Evolutionary conservation across 306 rosid species (phyloP).

Genomic region (Begonia peltatifolia): DNA sequence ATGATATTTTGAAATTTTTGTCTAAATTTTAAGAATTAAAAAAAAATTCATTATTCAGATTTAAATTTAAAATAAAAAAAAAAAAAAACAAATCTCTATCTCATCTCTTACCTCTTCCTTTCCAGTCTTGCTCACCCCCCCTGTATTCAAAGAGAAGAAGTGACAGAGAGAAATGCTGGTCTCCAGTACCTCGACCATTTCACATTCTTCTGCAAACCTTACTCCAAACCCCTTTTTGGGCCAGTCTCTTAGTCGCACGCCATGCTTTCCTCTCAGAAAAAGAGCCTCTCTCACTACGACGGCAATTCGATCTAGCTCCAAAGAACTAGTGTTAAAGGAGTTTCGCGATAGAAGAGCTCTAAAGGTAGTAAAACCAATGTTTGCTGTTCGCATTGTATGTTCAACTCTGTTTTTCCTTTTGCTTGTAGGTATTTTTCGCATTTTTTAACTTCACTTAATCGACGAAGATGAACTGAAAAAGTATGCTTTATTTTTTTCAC

Average conservation of each 20-base stretch:
- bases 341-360: slow-evolving; percentile 61
- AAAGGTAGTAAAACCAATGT: slow-evolving; percentile 30
- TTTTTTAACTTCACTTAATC: neutral
- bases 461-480: neutral
- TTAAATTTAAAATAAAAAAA: too few relatives aligned
- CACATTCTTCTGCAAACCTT: slow-evolving; percentile 41
- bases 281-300: slow-evolving; percentile 27
- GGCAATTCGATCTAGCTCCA: slow-evolving; percentile 46
- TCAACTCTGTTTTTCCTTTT: slow-evolving; percentile 1
- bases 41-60: too few relatives aligned
- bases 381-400: neutral
- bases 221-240: slow-evolving; percentile 32
- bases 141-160: neutral
- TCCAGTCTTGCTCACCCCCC: too few relatives aligned
- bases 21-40: too few relatives aligned
- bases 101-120: too few relatives aligned
- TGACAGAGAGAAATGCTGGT: slow-evolving; percentile 29
- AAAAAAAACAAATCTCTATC: too few relatives aligned
- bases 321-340: slow-evolving; percentile 46
- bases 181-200: slow-evolving; percentile 33
- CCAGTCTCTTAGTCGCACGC: slow-evolving; percentile 16
- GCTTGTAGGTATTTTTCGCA: neutral
- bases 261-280: slow-evolving; percentile 27
- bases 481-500: neutral
- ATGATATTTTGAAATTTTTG: too few relatives aligned